Evolutionary conservation across 768 basidiomycete species (phyloP).

Genomic region (Amanita rimosa): DNA sequence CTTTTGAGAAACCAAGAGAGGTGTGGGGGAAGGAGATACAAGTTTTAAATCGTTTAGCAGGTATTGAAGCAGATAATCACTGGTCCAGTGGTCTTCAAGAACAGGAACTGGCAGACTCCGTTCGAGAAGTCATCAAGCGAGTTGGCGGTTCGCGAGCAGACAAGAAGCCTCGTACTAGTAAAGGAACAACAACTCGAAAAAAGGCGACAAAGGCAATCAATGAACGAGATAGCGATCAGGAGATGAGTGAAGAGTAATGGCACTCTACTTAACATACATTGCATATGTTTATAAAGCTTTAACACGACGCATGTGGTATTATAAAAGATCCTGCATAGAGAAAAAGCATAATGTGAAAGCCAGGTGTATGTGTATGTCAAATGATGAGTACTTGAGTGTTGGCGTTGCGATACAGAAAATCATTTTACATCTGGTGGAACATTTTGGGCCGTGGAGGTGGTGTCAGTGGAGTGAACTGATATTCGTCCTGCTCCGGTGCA

Average conservation of each 20-base stretch:
- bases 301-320: too few species aligned
- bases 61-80: neutral
- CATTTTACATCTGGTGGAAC: too few species aligned
- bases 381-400: too few species aligned
- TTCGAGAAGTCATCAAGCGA: neutral
- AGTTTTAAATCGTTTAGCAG: conserved; percentile 22
- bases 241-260: neutral
- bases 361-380: too few species aligned
- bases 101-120: neutral
- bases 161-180: conserved; percentile 1
- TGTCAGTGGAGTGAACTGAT: neutral
- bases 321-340: too few species aligned
- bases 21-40: conserved; percentile 70
- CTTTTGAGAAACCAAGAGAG: conserved; percentile 44
- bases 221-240: neutral
- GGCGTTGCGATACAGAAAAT: too few species aligned
- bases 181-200: neutral
- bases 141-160: neutral
- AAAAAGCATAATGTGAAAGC: too few species aligned
- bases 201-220: neutral
- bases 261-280: too few species aligned
- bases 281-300: too few species aligned
- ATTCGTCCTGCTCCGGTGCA: neutral
- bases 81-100: neutral
- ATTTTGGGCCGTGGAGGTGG: neutral